These are phyloP conservation scores for Puccinia triticina DNA, from an alignment of 1,284 basidiomycete species.

Conservation along the genomic window DNA sequence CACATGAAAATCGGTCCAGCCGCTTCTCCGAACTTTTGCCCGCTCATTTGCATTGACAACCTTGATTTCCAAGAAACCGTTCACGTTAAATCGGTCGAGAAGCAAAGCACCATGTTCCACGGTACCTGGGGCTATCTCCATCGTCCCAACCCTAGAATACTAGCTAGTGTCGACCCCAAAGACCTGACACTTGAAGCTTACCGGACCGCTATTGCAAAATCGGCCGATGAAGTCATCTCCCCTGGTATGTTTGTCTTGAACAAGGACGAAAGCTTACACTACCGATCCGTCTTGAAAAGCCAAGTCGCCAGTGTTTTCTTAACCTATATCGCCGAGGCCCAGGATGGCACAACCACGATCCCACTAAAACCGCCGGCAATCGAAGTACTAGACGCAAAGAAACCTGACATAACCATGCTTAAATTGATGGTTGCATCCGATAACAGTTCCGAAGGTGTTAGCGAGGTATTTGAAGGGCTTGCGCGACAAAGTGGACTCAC, in stretches of 20 bases:
- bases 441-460: neutral
- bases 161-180: neutral
- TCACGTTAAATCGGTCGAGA: too few relatives aligned
- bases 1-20: too few relatives aligned
- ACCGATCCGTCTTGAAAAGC: too few relatives aligned
- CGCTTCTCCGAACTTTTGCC: too few relatives aligned
- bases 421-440: constrained; percentile 12
- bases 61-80: too few relatives aligned
- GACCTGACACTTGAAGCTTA: neutral
- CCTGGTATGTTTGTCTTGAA: neutral
- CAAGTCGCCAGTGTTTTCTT: neutral
- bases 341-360: neutral
- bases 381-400: neutral
- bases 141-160: neutral
- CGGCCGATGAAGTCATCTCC: neutral
- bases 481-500: too few relatives aligned
- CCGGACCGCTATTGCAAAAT: neutral
- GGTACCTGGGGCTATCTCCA: too few relatives aligned
- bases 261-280: too few relatives aligned
- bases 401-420: neutral
- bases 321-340: neutral
- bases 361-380: neutral
- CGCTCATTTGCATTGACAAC: too few relatives aligned
- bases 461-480: neutral
- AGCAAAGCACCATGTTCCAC: too few relatives aligned